phyloP scores from a whole-genome alignment of 1,139 yeast genomes.

The Blastobotrys capitulatus region DNA sequence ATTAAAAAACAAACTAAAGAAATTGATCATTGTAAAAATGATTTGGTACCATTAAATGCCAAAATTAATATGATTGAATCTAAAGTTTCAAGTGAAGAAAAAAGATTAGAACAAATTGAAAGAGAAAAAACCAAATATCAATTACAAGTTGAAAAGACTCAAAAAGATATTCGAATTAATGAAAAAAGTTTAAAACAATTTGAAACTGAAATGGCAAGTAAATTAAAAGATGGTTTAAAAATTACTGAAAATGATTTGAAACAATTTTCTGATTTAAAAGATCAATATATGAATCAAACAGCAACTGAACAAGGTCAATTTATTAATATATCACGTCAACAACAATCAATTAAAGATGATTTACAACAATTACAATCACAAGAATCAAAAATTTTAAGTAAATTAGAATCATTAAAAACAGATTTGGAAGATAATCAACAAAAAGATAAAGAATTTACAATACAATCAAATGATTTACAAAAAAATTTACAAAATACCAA shows the following conservation, averaged over 20 bases:
- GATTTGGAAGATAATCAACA: slow-evolving; percentile 33
- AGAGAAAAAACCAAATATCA: slow-evolving; percentile 52
- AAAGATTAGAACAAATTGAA: slow-evolving; percentile 49
- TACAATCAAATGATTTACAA: slow-evolving; percentile 30
- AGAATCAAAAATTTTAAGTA: slow-evolving; percentile 21
- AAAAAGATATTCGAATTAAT: slow-evolving; percentile 46
- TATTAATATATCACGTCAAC: slow-evolving; percentile 24
- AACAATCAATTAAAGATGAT: slow-evolving; percentile 27
- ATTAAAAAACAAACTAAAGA: slow-evolving; percentile 39
- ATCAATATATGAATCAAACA: slow-evolving; percentile 38
- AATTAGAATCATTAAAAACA: slow-evolving; percentile 21
- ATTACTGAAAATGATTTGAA: slow-evolving; percentile 49
- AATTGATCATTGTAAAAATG: slow-evolving; percentile 44
- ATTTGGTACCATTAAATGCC: slow-evolving; percentile 53
- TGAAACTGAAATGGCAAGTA: slow-evolving; percentile 39
- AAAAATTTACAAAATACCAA: slow-evolving; percentile 31
- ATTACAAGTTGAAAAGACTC: slow-evolving; percentile 38
- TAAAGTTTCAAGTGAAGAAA: slow-evolving; percentile 45
- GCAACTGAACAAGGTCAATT: slow-evolving; percentile 28
- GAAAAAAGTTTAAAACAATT: slow-evolving; percentile 41
- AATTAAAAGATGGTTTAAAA: slow-evolving; percentile 25
- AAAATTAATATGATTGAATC: slow-evolving; percentile 44
- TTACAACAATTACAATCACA: slow-evolving; percentile 28
- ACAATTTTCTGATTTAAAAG: slow-evolving; percentile 59
- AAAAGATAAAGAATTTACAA: slow-evolving; percentile 17